phyloP scores from a whole-genome alignment of 805 yeast genomes.

The Brettanomyces sp. region DNA sequence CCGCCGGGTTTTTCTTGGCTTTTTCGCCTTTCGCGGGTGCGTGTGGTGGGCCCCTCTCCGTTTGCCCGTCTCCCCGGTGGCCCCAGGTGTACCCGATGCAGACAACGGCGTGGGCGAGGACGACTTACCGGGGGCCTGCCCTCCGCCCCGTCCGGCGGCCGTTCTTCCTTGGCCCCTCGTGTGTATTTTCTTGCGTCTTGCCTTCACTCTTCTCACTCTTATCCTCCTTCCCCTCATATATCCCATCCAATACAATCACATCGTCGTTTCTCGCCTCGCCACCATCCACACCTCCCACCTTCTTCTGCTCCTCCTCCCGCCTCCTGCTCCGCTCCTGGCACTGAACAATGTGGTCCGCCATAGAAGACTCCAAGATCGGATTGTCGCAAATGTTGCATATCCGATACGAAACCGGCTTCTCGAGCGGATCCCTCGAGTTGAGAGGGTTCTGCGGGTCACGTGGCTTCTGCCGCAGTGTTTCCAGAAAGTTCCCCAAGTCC shows the following conservation, averaged over 20 bases:
- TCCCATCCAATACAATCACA: neutral
- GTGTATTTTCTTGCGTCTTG: neutral
- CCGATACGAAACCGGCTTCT: slow-evolving; percentile 31
- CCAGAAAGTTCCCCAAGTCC: slow-evolving; percentile 26
- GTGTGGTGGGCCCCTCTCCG: slow-evolving; percentile 4
- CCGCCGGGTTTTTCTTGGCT: slow-evolving; percentile 13
- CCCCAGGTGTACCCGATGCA: neutral
- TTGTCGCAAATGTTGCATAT: slow-evolving; percentile 39
- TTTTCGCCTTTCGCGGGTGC: slow-evolving; percentile 11
- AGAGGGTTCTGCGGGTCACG: slow-evolving; percentile 2
- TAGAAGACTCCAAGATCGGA: slow-evolving; percentile 31
- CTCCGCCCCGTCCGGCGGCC: neutral
- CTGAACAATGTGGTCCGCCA: slow-evolving; percentile 29
- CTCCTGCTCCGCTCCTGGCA: slow-evolving; percentile 29
- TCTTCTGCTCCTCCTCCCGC: slow-evolving; percentile 8
- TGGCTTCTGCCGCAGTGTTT: slow-evolving; percentile 18
- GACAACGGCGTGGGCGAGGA: neutral
- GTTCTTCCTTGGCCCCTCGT: neutral
- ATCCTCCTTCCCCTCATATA: too few relatives aligned
- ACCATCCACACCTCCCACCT: neutral
- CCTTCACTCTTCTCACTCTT: too few relatives aligned
- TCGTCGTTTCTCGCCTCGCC: neutral
- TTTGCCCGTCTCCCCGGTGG: neutral
- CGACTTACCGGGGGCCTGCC: neutral
- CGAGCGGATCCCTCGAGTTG: slow-evolving; percentile 26